phyloP scores from a whole-genome alignment of 1,139 yeast genomes.

The Nakaseomyces sp. region DNA sequence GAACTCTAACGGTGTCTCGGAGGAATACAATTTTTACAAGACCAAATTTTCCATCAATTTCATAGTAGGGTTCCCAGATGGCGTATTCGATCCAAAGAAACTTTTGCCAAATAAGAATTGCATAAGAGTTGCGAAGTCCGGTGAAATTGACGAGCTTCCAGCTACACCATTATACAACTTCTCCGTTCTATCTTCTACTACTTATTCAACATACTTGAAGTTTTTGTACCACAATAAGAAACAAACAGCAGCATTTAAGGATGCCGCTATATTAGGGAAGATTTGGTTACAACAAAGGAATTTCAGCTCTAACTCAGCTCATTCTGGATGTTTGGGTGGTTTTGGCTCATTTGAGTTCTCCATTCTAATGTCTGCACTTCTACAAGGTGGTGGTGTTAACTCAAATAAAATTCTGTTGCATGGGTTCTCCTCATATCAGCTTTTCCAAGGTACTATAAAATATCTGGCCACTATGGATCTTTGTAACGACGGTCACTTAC shows the following conservation, averaged over 20 bases:
- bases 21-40: constrained; percentile 45
- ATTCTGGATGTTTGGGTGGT: constrained; percentile 51
- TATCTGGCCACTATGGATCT: constrained; percentile 75
- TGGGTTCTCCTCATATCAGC: constrained; percentile 87
- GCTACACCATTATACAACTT: constrained; percentile 66
- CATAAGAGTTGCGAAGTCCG: constrained; percentile 54
- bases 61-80: constrained; percentile 63
- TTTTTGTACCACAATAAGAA: constrained; percentile 68
- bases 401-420: constrained; percentile 70
- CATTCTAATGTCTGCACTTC: constrained; percentile 64
- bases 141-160: constrained; percentile 49
- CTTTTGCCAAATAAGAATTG: constrained; percentile 71
- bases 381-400: constrained; percentile 74
- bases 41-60: constrained; percentile 66
- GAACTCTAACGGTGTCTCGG: constrained; percentile 21
- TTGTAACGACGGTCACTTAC: constrained; percentile 50
- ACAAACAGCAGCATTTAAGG: constrained; percentile 73
- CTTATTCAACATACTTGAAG: constrained; percentile 62
- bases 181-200: constrained; percentile 59
- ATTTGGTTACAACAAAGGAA: constrained; percentile 89
- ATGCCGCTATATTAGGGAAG: constrained; percentile 80
- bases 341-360: constrained; percentile 92
- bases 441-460: constrained; percentile 79
- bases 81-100: constrained; percentile 64
- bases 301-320: constrained; percentile 49